Evolutionary conservation across 495 filamentous ascomycete genomes (phyloP).

Genomic region (Aspergillus hancockii): DNA sequence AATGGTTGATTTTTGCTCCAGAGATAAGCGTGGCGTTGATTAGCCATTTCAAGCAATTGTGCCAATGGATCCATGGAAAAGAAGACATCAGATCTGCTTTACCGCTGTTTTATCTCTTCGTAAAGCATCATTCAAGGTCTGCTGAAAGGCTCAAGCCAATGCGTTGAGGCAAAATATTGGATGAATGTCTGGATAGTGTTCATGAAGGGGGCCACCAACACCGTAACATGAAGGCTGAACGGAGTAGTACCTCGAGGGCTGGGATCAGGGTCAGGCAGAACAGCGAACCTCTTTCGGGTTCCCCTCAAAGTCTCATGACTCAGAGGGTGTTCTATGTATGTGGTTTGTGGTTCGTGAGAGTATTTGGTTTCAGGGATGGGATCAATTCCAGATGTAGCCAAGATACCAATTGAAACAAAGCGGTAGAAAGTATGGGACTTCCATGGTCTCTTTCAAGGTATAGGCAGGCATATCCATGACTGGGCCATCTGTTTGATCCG

Average conservation of each 20-base stretch:
- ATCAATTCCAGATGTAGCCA: background rate
- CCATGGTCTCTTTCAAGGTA: background rate
- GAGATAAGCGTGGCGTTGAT: background rate
- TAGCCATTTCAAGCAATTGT: background rate
- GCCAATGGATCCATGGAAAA: background rate
- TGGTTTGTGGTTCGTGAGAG: background rate
- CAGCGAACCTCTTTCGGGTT: background rate
- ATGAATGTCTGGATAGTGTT: background rate
- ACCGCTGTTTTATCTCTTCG: background rate
- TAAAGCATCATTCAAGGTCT: background rate
- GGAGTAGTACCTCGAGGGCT: background rate
- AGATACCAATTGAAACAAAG: background rate
- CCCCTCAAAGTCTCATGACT: background rate
- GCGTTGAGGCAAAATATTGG: background rate
- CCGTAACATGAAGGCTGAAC: background rate
- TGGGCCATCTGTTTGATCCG: background rate
- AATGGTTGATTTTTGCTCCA: background rate
- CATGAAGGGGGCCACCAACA: background rate
- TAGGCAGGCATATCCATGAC: background rate
- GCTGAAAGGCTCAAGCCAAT: background rate
- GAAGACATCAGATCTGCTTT: background rate
- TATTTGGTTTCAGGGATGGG: background rate
- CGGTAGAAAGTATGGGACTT: background rate
- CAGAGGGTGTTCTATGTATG: background rate
- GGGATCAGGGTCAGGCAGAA: background rate